These are phyloP conservation scores for Leucoagaricus sp. DNA, from an alignment of 1,284 basidiomycete genomes.

Conservation along the genomic window DNA sequence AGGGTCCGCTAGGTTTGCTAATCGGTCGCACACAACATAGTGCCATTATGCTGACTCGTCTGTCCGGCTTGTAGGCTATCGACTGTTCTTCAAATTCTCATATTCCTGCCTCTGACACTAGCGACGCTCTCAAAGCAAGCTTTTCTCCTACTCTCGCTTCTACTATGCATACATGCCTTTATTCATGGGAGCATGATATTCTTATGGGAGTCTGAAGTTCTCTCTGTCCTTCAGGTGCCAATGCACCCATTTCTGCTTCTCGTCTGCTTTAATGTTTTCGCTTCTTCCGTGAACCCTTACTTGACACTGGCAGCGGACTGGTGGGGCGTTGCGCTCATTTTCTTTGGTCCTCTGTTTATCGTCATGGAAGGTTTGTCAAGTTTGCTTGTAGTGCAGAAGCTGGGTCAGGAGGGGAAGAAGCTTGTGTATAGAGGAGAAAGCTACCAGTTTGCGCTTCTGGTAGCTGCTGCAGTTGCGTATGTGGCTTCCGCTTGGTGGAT, in stretches of 20 bases:
- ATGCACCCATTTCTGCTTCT: conserved; percentile 81
- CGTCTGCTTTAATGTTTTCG: conserved; percentile 79
- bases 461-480: conserved; percentile 74
- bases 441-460: conserved; percentile 74
- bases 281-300: conserved; percentile 59
- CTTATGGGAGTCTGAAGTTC: conserved; percentile 63
- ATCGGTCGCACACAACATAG: conserved; percentile 1
- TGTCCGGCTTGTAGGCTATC: conserved; percentile 51
- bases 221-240: conserved; percentile 76
- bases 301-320: conserved; percentile 56
- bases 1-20: conserved; percentile 59
- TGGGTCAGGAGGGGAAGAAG: conserved; percentile 73
- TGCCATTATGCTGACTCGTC: conserved; percentile 17
- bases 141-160: conserved; percentile 79
- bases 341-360: conserved; percentile 78
- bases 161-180: conserved; percentile 73
- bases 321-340: conserved; percentile 74
- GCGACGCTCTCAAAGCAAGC: conserved; percentile 79
- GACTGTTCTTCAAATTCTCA: conserved; percentile 76
- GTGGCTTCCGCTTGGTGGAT: conserved; percentile 83
- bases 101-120: conserved; percentile 81
- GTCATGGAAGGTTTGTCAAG: conserved; percentile 84
- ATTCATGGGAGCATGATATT: conserved; percentile 74
- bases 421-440: conserved; percentile 69
- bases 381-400: conserved; percentile 76